Evolutionary conservation across 1,284 basidiomycete genomes (phyloP), one percentile per base, ranked within the genome.

Genomic region (Lentinula novae-zelandiae): DNA sequence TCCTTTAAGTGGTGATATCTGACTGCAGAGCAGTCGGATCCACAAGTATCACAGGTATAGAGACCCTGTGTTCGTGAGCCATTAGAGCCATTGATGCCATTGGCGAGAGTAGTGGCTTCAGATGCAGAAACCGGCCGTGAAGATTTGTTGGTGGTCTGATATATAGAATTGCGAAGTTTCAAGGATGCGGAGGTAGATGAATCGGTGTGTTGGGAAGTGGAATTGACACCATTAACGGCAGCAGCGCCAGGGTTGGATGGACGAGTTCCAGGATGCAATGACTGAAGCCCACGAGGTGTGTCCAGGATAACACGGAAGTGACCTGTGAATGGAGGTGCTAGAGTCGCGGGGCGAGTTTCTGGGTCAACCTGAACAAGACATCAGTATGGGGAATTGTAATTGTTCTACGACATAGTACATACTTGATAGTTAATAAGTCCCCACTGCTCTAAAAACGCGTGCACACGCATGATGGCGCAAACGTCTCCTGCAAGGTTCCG

Each of bases 361-460:
- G 96, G 95, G 78, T 99, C 96, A 69, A 99, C 93, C 95, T 99
- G 71, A 0, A 55, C 54, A 27, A 53, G 42, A 20, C 64, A 20
- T 38, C 36, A 42, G 7, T 57, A 22, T 12, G 15, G 40, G 54
- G 36, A 15, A 48, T 51, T 48, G 39, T 34, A 15, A 48, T 51
- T 48, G 39, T 34, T 60, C 40, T 48, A 33, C 31, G n/a, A 36
- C 56, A 20, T 27, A 53, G 42, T 3, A 72, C 83, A 60, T 67
- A 94, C 95, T 82, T 97, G 96, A 72, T 99, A 99, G 79, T 99
- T 99, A 73, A 99, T 91, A 62, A 99, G 81, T 0, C 97, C 96
- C 96, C 96, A 99, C 72, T 98, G 96, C 74, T 99, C 97, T 48
- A 99, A 82, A 74, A 99, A 98, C 15, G 95, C 96, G 74, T 99